Percentiles rank a stretch among this genome's conserved stretches.
phyloP scores from a whole-genome alignment of 352 stramenopile species.

The Blastocystis sp. region DNA sequence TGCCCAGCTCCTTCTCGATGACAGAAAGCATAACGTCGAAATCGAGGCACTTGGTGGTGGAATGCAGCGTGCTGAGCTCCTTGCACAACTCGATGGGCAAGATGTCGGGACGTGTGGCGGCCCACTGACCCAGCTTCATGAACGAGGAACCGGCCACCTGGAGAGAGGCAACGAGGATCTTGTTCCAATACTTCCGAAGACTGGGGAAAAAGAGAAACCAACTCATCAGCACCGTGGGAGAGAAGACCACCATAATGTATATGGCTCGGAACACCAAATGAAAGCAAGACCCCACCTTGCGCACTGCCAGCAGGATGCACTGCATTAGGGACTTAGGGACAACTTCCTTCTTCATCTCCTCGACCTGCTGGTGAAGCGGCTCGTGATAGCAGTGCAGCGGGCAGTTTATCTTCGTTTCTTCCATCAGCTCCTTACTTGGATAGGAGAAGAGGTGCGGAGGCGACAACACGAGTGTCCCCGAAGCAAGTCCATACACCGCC shows the following conservation, averaged over 20 bases:
- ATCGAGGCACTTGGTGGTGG: slow-evolving; percentile 27
- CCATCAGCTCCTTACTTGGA: background rate
- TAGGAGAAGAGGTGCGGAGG: background rate
- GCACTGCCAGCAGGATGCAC: background rate
- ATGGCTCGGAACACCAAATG: slow-evolving; percentile 35
- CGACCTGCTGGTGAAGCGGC: slow-evolving; percentile 35
- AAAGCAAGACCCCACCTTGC: slow-evolving; percentile 35
- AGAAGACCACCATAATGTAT: slow-evolving; percentile 38
- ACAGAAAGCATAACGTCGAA: slow-evolving; percentile 11
- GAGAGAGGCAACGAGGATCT: slow-evolving; percentile 21
- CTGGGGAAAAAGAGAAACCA: slow-evolving; percentile 50
- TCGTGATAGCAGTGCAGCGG: slow-evolving; percentile 65
- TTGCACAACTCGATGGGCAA: slow-evolving; percentile 58
- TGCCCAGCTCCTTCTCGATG: slow-evolving; percentile 65
- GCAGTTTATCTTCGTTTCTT: slow-evolving; percentile 32
- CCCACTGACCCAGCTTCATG: slow-evolving; percentile 68
- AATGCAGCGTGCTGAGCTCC: slow-evolving; percentile 45
- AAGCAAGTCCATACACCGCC: slow-evolving; percentile 12
- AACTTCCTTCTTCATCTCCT: slow-evolving; percentile 52
- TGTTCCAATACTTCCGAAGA: slow-evolving; percentile 38
- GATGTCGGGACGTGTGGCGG: slow-evolving; percentile 64
- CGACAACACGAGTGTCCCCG: background rate
- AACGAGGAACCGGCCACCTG: slow-evolving; percentile 42
- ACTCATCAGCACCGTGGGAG: slow-evolving; percentile 24
- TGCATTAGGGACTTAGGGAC: slow-evolving; percentile 15